A percentile compares a stretch with the other conserved stretches of the same genome.
These are phyloP conservation scores for Trypanosomatidae sp. DNA, from an alignment of 208 protist species.

Conservation along the genomic window DNA sequence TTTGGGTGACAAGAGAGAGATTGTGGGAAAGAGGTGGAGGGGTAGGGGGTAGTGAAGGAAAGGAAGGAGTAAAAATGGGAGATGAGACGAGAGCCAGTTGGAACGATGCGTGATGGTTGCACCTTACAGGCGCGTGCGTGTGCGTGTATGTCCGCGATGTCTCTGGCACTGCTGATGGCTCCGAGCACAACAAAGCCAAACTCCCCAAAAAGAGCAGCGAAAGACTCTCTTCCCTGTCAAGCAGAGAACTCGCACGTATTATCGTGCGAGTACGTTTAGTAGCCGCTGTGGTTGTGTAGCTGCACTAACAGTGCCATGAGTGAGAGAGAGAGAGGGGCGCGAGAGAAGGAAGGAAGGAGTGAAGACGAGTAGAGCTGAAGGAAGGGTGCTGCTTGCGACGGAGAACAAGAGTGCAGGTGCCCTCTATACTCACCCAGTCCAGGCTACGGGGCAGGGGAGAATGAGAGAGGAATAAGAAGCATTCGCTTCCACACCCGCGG, in stretches of 20 bases:
- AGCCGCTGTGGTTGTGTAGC: neutral
- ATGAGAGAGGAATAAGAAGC: neutral
- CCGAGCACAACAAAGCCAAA: neutral
- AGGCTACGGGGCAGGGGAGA: constrained; percentile 12
- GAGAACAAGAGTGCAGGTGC: constrained; percentile 4
- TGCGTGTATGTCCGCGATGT: neutral
- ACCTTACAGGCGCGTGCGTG: neutral
- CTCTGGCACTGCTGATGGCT: neutral
- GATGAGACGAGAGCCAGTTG: neutral
- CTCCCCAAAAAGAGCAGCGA: constrained; percentile 1
- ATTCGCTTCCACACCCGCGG: neutral
- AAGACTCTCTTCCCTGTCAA: neutral
- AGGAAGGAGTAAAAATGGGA: neutral
- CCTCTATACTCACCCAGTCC: neutral
- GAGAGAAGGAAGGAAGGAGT: neutral
- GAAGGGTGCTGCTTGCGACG: neutral
- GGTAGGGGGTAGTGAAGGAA: neutral
- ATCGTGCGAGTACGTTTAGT: neutral
- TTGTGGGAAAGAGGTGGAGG: neutral
- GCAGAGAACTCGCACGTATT: neutral
- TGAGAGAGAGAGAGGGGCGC: neutral
- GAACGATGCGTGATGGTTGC: neutral
- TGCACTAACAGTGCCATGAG: neutral
- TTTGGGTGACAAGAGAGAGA: neutral
- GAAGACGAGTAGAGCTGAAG: neutral